Evolutionary conservation across 2,329 filamentous ascomycete species (phyloP).

Genomic region (Zelopaecilomyces penicillatus): DNA sequence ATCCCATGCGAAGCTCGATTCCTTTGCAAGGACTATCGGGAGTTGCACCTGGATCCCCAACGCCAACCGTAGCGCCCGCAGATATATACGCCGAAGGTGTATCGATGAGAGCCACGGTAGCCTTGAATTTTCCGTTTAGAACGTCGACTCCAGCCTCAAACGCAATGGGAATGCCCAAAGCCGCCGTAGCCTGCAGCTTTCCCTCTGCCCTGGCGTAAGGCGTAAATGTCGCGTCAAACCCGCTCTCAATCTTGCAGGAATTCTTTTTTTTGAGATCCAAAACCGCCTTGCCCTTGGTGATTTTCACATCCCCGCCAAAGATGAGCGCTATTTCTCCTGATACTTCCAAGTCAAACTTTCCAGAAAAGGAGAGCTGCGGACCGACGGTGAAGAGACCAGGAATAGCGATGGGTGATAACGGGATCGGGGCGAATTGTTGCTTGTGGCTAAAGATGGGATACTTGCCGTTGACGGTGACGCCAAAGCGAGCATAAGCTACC

Average conservation of each 20-base stretch:
- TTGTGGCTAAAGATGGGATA: background rate
- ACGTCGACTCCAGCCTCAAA: constrained; percentile 2
- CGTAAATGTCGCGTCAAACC: background rate
- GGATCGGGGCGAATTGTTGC: background rate
- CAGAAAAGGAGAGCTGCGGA: background rate
- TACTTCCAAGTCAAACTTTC: background rate
- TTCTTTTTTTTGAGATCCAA: background rate
- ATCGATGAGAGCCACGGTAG: background rate
- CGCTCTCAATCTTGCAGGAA: background rate
- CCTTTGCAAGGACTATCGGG: background rate
- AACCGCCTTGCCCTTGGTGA: background rate
- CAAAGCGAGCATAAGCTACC: background rate
- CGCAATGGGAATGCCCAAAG: background rate
- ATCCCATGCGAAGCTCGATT: constrained; percentile 2
- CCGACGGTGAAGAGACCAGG: background rate
- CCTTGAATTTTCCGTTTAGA: constrained; percentile 5
- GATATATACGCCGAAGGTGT: constrained; percentile 1
- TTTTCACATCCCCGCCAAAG: background rate
- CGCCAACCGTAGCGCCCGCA: background rate
- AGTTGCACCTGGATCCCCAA: background rate
- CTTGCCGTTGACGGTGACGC: background rate
- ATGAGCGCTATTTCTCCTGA: background rate
- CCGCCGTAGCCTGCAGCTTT: background rate
- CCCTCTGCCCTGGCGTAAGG: background rate
- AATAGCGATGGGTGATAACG: background rate